Evolutionary conservation across 2,329 filamentous ascomycete genomes (phyloP), one percentile per base, ranked within the genome.

Genomic region (Fusarium sp.): DNA sequence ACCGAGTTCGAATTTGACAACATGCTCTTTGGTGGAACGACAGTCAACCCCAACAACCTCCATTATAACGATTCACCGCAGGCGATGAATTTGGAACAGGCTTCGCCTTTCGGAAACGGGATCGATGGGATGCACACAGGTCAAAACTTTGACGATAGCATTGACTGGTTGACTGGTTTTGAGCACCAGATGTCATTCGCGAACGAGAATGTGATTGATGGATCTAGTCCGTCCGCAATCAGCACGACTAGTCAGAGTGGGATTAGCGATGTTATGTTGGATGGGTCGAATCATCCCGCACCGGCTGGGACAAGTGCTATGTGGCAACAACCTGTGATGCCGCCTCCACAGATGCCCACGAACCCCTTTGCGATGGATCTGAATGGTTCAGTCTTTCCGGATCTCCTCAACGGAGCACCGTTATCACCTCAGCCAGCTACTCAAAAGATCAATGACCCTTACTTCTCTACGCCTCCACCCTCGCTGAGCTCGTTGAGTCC

Each of bases 221-320:
- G 92, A 63, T 98, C 96, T 13, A 98, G 96, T 16, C 96, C 96
- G 18, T 98, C 96, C 11, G 94, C 94, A 48, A 95, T 98, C 79
- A 98, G 95, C 83, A 97, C 93, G 45, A 93, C 93, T 63, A 98
- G 94, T 81, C 94, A 97, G 77, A 95, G 92, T 78, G 93, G 91
- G 53, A 92, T 94, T 79, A 97, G 93, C 80, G 96, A 98, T 78
- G 90, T 94, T 64, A 94, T 97, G 91, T 85, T 96, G 62, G 94
- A 98, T 80, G 93, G 93, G 64, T 89, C 88, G 40, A 91, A 90
- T 79, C 89, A 91, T 71, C 85, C 87, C 43, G 84, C 86, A 40
- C 82, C 85, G 61, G 83, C 82, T 65, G 82, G 80, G 56, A 83
- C 86, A 52, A 84, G 85, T 71, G 86, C 88, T 53, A 89, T 92